These are phyloP conservation scores for Metarhizium anisopliae DNA, from an alignment of 2,329 filamentous ascomycete genomes.

Conservation along the genomic window DNA sequence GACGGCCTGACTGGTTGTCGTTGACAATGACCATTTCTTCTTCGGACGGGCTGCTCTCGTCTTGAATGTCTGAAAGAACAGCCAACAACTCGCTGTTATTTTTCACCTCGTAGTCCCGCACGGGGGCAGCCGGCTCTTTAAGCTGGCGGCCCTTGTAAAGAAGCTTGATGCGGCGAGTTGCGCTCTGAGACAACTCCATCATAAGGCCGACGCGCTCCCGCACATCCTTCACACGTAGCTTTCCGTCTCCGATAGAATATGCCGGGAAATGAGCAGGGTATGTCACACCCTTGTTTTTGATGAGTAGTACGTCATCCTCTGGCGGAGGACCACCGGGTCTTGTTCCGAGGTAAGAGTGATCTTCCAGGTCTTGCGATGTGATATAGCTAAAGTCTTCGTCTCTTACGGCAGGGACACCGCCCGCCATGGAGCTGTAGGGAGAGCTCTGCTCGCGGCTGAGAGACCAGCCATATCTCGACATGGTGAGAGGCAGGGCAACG, in stretches of 20 bases:
- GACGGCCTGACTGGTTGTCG: slow-evolving; percentile 25
- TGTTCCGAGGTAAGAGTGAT: slow-evolving; percentile 19
- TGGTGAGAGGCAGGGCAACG: slow-evolving; percentile 40
- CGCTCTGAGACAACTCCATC: slow-evolving; percentile 50
- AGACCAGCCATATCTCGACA: slow-evolving; percentile 47
- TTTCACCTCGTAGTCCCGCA: slow-evolving; percentile 53
- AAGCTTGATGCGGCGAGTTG: slow-evolving; percentile 50
- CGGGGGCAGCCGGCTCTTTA: slow-evolving; percentile 51
- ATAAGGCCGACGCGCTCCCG: slow-evolving; percentile 58
- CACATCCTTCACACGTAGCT: slow-evolving; percentile 57
- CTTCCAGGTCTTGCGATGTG: slow-evolving; percentile 62
- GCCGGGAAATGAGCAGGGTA: slow-evolving; percentile 67
- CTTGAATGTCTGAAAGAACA: slow-evolving; percentile 30
- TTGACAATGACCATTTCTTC: slow-evolving; percentile 33
- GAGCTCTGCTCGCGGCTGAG: slow-evolving; percentile 37
- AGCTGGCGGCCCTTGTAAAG: slow-evolving; percentile 66
- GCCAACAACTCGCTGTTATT: slow-evolving; percentile 51
- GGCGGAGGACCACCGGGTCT: slow-evolving; percentile 10
- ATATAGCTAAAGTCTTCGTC: slow-evolving; percentile 77
- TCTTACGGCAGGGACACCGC: slow-evolving; percentile 52
- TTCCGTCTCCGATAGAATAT: slow-evolving; percentile 66
- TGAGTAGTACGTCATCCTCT: slow-evolving; percentile 62
- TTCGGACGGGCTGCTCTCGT: slow-evolving; percentile 29
- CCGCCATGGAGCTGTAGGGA: slow-evolving; percentile 39
- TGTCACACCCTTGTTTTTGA: slow-evolving; percentile 57